Evolutionary conservation across 1,139 yeast genomes (phyloP).

Genomic region (Taphrina deformans): DNA sequence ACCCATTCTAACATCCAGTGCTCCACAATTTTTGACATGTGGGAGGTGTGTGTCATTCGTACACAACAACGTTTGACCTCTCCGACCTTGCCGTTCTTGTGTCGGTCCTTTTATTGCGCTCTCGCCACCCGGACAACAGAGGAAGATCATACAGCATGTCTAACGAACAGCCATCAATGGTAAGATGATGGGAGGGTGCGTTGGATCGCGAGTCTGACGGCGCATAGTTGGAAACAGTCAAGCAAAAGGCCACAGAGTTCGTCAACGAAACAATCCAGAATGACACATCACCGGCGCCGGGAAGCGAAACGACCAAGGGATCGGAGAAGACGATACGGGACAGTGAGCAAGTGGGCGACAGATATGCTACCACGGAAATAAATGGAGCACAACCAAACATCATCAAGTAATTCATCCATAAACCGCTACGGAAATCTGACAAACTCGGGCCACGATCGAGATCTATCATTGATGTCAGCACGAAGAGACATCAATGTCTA

Average conservation of each 20-base stretch:
- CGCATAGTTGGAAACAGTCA: slow-evolving; percentile 18
- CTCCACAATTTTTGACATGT: neutral
- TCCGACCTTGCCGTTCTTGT: too few species aligned
- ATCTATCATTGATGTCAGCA: neutral
- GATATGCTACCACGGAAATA: slow-evolving; percentile 26
- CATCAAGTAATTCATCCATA: neutral
- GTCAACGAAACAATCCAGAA: slow-evolving; percentile 26
- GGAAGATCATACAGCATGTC: neutral
- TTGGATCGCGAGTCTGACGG: too few species aligned
- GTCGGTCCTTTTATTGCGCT: too few species aligned
- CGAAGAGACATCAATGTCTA: too few species aligned
- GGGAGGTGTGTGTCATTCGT: neutral
- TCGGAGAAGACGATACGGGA: slow-evolving; percentile 28
- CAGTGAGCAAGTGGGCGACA: slow-evolving; percentile 21
- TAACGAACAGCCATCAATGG: slow-evolving; percentile 13
- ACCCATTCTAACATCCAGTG: neutral
- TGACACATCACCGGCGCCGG: slow-evolving; percentile 12
- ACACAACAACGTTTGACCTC: neutral
- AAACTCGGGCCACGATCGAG: neutral
- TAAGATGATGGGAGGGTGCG: too few species aligned
- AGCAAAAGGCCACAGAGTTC: slow-evolving; percentile 24
- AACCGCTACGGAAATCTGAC: neutral
- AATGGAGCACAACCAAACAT: slow-evolving; percentile 31
- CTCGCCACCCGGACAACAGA: too few species aligned
- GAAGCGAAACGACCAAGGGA: slow-evolving; percentile 2